Evolutionary conservation across 257 asterid genomes (phyloP).

Genomic region (Solanum piurae): DNA sequence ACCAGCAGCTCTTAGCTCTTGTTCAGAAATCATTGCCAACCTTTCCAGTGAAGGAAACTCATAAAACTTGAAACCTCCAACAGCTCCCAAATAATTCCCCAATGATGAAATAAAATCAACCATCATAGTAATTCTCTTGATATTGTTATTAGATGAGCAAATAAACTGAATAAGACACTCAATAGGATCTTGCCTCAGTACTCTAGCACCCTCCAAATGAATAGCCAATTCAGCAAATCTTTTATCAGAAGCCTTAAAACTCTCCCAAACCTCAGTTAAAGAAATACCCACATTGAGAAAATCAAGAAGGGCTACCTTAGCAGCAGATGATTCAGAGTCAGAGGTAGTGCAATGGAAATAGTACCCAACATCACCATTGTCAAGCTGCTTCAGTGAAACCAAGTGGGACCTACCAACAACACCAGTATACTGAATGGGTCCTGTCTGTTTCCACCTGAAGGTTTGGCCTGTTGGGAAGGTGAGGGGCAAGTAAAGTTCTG

Average conservation of each 20-base stretch:
- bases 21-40: constrained; percentile 57
- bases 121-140: constrained; percentile 79
- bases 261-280: constrained; percentile 57
- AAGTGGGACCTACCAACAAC: constrained; percentile 65
- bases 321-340: constrained; percentile 18
- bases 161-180: constrained; percentile 89
- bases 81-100: constrained; percentile 66
- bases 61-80: constrained; percentile 55
- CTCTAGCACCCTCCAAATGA: constrained; percentile 84
- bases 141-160: constrained; percentile 90
- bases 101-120: constrained; percentile 71
- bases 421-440: constrained; percentile 66
- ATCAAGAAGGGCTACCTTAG: constrained; percentile 37
- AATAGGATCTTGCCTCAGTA: constrained; percentile 80
- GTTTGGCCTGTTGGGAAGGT: constrained; percentile 98
- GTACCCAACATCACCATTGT: constrained; percentile 44
- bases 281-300: constrained; percentile 71
- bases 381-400: constrained; percentile 68
- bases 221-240: constrained; percentile 66
- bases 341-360: constrained; percentile 31
- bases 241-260: constrained; percentile 55
- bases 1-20: constrained; percentile 81
- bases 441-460: constrained; percentile 85
- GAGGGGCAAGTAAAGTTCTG: constrained; percentile 81
- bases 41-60: constrained; percentile 64